phyloP scores from a whole-genome alignment of 2,329 filamentous ascomycete genomes.

The Botrytis sinoallii region DNA sequence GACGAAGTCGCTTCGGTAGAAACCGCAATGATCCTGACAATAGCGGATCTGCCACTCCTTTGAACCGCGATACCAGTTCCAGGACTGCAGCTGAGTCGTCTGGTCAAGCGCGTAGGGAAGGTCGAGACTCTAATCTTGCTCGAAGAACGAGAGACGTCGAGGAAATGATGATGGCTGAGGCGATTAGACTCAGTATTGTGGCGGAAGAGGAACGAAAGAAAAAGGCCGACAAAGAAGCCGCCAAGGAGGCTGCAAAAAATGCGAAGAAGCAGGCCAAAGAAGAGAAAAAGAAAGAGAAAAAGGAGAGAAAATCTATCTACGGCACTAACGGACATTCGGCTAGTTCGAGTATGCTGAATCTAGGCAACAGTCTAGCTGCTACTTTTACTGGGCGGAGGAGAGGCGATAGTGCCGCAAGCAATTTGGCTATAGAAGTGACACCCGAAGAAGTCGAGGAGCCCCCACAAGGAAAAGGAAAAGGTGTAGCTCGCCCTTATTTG shows the following conservation, averaged over 20 bases:
- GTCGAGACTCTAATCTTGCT: constrained; percentile 34
- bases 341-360: constrained; percentile 62
- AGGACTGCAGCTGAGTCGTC: constrained; percentile 34
- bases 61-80: constrained; percentile 24
- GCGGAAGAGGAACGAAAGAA: constrained; percentile 89
- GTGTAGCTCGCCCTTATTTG: constrained; percentile 53
- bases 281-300: constrained; percentile 61
- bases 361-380: constrained; percentile 38
- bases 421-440: constrained; percentile 55
- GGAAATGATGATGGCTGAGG: constrained; percentile 98
- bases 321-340: constrained; percentile 48
- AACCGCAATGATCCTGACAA: constrained; percentile 34
- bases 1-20: constrained; percentile 34
- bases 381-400: constrained; percentile 48
- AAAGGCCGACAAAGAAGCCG: constrained; percentile 75
- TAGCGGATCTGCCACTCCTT: constrained; percentile 37
- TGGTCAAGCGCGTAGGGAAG: constrained; percentile 33
- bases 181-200: constrained; percentile 84
- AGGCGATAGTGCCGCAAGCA: constrained; percentile 59
- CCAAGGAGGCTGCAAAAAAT: constrained; percentile 74
- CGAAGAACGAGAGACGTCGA: constrained; percentile 74
- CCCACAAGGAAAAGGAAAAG: constrained; percentile 60
- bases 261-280: constrained; percentile 84
- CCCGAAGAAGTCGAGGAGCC: constrained; percentile 43
- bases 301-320: constrained; percentile 56